Conservation (phyloP, 2,329 filamentous ascomycete species). For the Pleomassaria siparia region DNA sequence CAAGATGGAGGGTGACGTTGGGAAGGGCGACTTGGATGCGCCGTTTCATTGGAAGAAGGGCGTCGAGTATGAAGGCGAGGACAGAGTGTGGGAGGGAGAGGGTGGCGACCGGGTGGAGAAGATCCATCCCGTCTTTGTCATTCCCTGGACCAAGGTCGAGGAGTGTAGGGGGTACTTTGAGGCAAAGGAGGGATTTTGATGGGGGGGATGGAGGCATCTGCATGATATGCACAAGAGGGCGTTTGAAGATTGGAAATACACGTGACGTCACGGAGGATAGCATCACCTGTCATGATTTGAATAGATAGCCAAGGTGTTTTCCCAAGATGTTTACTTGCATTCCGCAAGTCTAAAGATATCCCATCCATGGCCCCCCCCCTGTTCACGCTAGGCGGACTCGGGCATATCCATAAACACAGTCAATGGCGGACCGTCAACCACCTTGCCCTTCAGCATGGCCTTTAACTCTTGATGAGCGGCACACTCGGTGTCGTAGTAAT, state of each 20-base stretch:
- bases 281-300: no score
- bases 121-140: slow-evolving; percentile 82
- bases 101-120: slow-evolving; percentile 68
- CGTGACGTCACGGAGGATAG: no score
- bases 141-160: slow-evolving; percentile 71
- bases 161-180: slow-evolving; percentile 67
- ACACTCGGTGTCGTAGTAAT: slow-evolving; percentile 66
- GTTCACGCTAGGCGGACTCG: background rate
- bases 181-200: slow-evolving; percentile 58
- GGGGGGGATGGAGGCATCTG: background rate
- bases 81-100: slow-evolving; percentile 67
- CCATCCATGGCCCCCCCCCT: background rate
- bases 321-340: no score
- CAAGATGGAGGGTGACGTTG: slow-evolving; percentile 32
- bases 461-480: slow-evolving; percentile 58
- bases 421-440: slow-evolving; percentile 28
- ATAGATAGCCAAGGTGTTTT: no score
- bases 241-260: background rate
- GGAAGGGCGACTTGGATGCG: slow-evolving; percentile 34
- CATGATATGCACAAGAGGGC: background rate
- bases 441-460: slow-evolving; percentile 29
- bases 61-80: slow-evolving; percentile 52
- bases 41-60: slow-evolving; percentile 49
- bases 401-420: slow-evolving; percentile 32
- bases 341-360: no score